Conservation (phyloP, 2,329 filamentous ascomycete species). For the Botrytis hyacinthi region DNA sequence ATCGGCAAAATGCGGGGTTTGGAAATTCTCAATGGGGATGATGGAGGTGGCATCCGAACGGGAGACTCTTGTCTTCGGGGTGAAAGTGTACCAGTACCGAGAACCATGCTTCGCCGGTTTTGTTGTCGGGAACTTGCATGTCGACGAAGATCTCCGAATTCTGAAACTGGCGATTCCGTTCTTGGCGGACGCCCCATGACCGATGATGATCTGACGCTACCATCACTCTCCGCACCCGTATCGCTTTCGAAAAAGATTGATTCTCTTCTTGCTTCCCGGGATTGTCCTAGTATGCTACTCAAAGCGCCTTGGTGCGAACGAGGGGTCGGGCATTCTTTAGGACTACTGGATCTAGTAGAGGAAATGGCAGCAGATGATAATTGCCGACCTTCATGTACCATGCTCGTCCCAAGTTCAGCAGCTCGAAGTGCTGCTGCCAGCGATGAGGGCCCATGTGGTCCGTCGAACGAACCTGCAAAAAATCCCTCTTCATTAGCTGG, state of each 20-base stretch:
- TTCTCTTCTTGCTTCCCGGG: conserved; percentile 66
- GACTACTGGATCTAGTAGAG: conserved; percentile 81
- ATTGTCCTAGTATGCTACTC: conserved; percentile 54
- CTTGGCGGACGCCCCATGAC: conserved; percentile 67
- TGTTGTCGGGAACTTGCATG: conserved; percentile 77
- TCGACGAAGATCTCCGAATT: conserved; percentile 72
- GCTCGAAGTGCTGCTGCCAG: conserved; percentile 53
- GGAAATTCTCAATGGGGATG: conserved; percentile 80
- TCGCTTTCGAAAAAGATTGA: conserved; percentile 84
- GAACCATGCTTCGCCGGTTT: conserved; percentile 81
- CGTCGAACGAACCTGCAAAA: conserved; percentile 54
- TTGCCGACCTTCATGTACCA: conserved; percentile 41
- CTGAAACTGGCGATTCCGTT: conserved; percentile 88
- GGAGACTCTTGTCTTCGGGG: conserved; percentile 87
- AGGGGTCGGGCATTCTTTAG: conserved; percentile 80
- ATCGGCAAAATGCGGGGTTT: conserved; percentile 69
- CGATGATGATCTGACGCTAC: conserved; percentile 76
- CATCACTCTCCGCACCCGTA: conserved; percentile 69
- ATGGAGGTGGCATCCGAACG: conserved; percentile 69
- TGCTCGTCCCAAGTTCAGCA: conserved; percentile 30
- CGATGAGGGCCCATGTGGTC: conserved; percentile 46
- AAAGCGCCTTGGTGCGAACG: conserved; percentile 68
- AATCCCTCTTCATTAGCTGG: conserved; percentile 53
- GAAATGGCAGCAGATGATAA: conserved; percentile 55
- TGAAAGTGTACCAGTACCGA: conserved; percentile 70